A percentile compares a stretch with the other conserved stretches of the same genome.
Conservation (phyloP, 1,139 yeast genomes). For the Taiozyma sp. region DNA sequence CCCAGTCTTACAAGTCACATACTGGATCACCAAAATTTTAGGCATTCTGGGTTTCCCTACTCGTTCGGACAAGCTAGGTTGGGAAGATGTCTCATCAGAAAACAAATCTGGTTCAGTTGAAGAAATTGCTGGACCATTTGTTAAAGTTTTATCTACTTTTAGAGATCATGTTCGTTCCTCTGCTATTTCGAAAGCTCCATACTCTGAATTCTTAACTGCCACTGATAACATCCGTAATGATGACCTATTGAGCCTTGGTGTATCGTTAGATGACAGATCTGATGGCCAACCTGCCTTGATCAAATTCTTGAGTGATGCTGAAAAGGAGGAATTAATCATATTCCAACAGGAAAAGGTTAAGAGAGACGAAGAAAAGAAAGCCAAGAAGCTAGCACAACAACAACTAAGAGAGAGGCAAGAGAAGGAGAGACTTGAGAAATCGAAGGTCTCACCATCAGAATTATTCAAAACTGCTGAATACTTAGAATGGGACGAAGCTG, state of each 20-base stretch:
- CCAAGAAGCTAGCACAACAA: constrained; percentile 39
- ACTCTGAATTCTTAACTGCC: constrained; percentile 48
- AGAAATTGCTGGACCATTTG: constrained; percentile 73
- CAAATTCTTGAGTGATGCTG: constrained; percentile 70
- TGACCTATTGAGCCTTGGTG: constrained; percentile 70
- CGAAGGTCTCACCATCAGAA: constrained; percentile 64
- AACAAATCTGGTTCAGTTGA: constrained; percentile 40
- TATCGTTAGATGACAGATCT: constrained; percentile 84
- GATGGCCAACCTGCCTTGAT: constrained; percentile 73
- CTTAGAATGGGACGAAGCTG: constrained; percentile 78
- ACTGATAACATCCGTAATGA: constrained; percentile 57
- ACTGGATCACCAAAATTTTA: constrained; percentile 69
- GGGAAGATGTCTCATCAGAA: constrained; percentile 45
- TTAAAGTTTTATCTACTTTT: constrained; percentile 70
- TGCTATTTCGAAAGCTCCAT: constrained; percentile 63
- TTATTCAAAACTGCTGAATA: constrained; percentile 62
- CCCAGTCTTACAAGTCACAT: constrained; percentile 56
- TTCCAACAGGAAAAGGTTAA: constrained; percentile 58
- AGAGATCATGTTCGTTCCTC: constrained; percentile 74
- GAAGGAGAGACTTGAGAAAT: constrained; percentile 61
- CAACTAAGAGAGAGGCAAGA: constrained; percentile 53
- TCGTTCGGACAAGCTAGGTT: constrained; percentile 71
- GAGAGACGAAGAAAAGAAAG: constrained; percentile 43
- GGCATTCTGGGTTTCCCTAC: constrained; percentile 70
- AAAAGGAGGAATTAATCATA: constrained; percentile 57